Conservation (phyloP, 768 basidiomycete genomes). For the Lentinula boryana region DNA sequence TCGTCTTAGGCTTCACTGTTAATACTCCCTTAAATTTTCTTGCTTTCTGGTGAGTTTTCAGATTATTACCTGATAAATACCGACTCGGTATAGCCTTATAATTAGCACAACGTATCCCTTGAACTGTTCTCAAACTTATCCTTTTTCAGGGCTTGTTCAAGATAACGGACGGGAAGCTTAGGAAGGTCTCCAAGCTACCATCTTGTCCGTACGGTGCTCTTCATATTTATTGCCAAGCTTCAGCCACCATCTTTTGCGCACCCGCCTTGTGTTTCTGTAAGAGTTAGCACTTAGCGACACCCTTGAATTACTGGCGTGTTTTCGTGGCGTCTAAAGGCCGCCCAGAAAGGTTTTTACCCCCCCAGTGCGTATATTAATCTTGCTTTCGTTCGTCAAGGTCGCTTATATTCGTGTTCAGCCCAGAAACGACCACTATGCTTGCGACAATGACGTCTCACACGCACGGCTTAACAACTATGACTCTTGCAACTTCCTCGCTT, state of each 20-base stretch:
- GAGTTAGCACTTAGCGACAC: not conserved
- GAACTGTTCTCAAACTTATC: not conserved
- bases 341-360: not conserved
- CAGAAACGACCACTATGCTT: not conserved
- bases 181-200: not conserved
- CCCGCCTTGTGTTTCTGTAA: not conserved
- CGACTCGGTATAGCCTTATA: not conserved
- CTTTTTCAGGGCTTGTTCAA: not conserved
- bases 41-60: not conserved
- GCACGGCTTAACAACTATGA: not conserved
- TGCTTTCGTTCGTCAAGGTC: too few species aligned
- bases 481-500: not conserved
- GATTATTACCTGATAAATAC: not conserved
- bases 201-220: not conserved
- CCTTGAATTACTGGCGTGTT: not conserved
- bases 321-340: not conserved
- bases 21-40: not conserved
- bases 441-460: not conserved
- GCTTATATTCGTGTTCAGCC: not conserved
- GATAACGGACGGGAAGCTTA: not conserved
- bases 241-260: not conserved
- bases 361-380: not conserved
- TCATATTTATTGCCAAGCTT: not conserved
- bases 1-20: not conserved
- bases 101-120: not conserved